Conservation (phyloP, 2,329 filamentous ascomycete genomes). For the Plectosphaerella plurivora region DNA sequence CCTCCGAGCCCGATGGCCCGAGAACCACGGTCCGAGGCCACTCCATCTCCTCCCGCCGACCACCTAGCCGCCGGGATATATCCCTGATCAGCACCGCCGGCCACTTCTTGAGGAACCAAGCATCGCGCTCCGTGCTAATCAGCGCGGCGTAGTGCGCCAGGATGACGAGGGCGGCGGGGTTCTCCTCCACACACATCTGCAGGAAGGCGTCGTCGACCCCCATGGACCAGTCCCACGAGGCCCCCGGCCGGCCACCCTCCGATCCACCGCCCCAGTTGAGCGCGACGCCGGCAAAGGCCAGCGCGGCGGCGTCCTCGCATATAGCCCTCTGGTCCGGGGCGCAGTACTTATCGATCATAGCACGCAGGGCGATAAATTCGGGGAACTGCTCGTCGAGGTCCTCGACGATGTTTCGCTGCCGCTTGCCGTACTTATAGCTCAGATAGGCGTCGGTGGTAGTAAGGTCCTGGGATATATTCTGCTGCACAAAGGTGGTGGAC, state of each 20-base stretch:
- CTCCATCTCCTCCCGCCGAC: too few relatives aligned
- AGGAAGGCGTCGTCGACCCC: conserved; percentile 11
- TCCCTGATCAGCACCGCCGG: too few relatives aligned
- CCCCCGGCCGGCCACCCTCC: background rate
- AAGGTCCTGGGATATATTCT: background rate
- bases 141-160: conserved; percentile 14
- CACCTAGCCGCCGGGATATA: too few relatives aligned
- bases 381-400: background rate
- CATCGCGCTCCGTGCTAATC: background rate
- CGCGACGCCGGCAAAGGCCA: background rate
- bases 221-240: conserved; percentile 9
- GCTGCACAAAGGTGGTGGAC: background rate
- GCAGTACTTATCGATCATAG: background rate
- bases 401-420: background rate
- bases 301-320: background rate
- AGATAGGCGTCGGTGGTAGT: background rate
- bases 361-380: background rate
- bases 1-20: too few relatives aligned
- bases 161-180: conserved; percentile 13
- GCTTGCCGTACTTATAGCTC: background rate
- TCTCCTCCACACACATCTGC: conserved; percentile 9
- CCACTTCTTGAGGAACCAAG: too few relatives aligned
- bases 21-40: too few relatives aligned
- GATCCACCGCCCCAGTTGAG: background rate
- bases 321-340: background rate